Evolutionary conservation across 495 filamentous ascomycete genomes (phyloP).

Genomic region (Neohortaea acidophila): DNA sequence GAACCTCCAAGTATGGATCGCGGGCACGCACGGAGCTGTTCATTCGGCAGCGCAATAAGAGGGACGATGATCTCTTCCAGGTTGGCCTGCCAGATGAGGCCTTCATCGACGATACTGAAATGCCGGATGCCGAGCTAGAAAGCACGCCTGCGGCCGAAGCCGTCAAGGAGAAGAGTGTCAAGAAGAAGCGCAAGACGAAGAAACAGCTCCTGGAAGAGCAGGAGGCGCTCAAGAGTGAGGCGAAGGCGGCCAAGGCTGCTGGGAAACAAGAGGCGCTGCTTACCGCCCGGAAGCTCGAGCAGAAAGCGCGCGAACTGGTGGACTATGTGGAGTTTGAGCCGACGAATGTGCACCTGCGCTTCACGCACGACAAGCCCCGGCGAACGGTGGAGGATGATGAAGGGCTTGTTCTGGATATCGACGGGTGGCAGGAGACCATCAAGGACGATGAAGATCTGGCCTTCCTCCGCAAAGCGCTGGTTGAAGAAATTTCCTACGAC

Average conservation of each 20-base stretch:
- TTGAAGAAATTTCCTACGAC: conserved; percentile 32
- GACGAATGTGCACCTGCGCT: conserved; percentile 41
- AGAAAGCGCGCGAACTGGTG: conserved; percentile 20
- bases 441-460: conserved; percentile 70
- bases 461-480: conserved; percentile 39
- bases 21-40: conserved; percentile 43
- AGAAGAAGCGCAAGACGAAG: conserved; percentile 51
- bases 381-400: conserved; percentile 57
- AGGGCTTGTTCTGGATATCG: conserved; percentile 49
- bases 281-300: conserved; percentile 11
- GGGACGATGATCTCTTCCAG: conserved; percentile 65
- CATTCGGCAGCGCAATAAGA: conserved; percentile 55
- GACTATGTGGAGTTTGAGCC: conserved; percentile 23
- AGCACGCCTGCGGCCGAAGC: conserved; percentile 26
- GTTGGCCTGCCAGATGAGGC: conserved; percentile 26
- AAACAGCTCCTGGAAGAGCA: conserved; percentile 57
- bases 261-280: conserved; percentile 12
- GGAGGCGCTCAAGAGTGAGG: conserved; percentile 39
- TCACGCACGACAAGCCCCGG: conserved; percentile 44
- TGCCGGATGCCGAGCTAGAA: conserved; percentile 17
- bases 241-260: conserved; percentile 24
- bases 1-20: conserved; percentile 52
- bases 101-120: conserved; percentile 30
- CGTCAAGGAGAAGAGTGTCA: conserved; percentile 23
- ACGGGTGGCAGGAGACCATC: conserved; percentile 61